Conservation (phyloP, 768 basidiomycete species). For the Antrodiella citrinella region DNA sequence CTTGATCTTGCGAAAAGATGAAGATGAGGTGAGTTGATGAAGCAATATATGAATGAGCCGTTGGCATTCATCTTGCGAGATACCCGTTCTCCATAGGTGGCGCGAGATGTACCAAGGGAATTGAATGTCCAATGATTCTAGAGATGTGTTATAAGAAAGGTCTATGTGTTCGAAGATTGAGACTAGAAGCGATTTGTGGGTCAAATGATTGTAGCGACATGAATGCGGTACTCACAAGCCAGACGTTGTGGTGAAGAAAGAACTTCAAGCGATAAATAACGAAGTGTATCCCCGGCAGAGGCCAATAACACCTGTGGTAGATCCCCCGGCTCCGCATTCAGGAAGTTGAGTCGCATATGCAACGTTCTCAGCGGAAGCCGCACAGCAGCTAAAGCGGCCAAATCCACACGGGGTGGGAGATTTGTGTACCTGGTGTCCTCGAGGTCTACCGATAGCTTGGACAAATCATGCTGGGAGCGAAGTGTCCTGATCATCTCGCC, state of each 20-base stretch:
- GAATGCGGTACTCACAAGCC: not conserved
- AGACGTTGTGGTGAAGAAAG: not conserved
- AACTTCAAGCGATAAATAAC: not conserved
- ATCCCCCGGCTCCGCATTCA: not conserved
- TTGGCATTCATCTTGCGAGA: not conserved
- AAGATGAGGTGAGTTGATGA: not conserved
- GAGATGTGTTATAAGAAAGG: not conserved
- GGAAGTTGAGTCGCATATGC: not conserved
- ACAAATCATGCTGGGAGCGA: not conserved
- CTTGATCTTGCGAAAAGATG: not conserved
- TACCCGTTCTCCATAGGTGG: not conserved
- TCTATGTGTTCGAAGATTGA: not conserved
- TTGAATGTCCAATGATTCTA: not conserved
- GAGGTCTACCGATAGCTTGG: constrained; percentile 1
- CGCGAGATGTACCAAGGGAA: not conserved
- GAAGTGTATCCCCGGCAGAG: not conserved
- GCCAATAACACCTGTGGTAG: not conserved
- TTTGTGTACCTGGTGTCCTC: not conserved
- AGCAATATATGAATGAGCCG: not conserved
- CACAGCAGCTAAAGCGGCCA: not conserved
- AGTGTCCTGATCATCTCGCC: constrained; percentile 1
- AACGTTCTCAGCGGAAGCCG: not conserved
- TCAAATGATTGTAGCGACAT: too few species aligned
- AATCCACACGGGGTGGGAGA: not conserved
- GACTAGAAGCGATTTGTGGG: too few species aligned